These are phyloP conservation scores for Haplographium delicatum DNA, from an alignment of 495 filamentous ascomycete species.

Conservation along the genomic window DNA sequence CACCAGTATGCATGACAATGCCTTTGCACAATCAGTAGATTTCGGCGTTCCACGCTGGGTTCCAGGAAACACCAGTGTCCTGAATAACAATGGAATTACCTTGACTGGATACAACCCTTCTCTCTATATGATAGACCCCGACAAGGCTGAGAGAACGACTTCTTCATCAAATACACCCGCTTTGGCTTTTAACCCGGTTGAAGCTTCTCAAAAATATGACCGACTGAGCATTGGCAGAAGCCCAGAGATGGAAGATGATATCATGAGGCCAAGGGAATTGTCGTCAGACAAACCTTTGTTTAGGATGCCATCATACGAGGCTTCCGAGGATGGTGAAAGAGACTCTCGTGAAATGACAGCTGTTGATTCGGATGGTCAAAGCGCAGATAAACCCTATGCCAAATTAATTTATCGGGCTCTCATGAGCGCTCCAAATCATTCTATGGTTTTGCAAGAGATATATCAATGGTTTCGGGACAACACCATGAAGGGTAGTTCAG, in stretches of 20 bases:
- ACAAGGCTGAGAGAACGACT: background rate
- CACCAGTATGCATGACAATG: background rate
- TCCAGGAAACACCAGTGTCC: constrained; percentile 5
- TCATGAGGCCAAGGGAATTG: background rate
- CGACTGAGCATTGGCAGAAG: constrained; percentile 17
- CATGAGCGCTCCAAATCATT: constrained; percentile 53
- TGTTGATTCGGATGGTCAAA: constrained; percentile 17
- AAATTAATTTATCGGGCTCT: constrained; percentile 75
- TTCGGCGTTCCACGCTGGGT: constrained; percentile 11
- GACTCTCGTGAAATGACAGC: constrained; percentile 25
- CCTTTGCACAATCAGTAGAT: constrained; percentile 2
- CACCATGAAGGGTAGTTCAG: constrained; percentile 64
- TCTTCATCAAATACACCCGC: background rate
- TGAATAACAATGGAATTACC: constrained; percentile 1
- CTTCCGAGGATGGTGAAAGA: constrained; percentile 16
- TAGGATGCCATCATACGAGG: constrained; percentile 10
- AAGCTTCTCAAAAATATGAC: constrained; percentile 9
- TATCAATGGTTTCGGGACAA: constrained; percentile 86
- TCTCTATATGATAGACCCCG: constrained; percentile 7
- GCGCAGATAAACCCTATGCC: constrained; percentile 66
- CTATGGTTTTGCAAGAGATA: constrained; percentile 77
- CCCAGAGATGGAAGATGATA: constrained; percentile 14
- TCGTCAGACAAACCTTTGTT: constrained; percentile 5
- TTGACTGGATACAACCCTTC: constrained; percentile 5
- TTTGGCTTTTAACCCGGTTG: constrained; percentile 4